These are phyloP conservation scores for Chloris gayana DNA, from an alignment of 176 grass and related monocot species.

Conservation along the genomic window DNA sequence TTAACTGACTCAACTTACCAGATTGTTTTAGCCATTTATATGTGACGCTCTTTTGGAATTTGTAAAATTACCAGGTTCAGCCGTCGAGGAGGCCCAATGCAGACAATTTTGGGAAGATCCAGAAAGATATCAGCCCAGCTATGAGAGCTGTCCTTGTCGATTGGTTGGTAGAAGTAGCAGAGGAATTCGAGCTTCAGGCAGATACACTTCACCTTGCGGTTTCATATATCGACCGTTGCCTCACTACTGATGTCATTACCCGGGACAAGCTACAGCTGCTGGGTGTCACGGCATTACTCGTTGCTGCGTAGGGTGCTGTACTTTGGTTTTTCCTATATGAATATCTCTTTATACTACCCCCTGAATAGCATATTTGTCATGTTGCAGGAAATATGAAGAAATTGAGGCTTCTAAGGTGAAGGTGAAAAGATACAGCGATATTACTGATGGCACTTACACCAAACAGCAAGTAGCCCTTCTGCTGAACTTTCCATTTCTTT, in stretches of 20 bases:
- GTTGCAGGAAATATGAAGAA: conserved; percentile 71
- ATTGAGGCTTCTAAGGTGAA: conserved; percentile 25
- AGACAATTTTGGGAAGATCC: conserved; percentile 44
- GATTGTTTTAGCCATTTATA: not conserved
- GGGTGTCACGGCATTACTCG: conserved; percentile 48
- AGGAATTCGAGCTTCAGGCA: conserved; percentile 52
- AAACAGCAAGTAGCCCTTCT: conserved; percentile 43
- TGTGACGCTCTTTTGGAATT: conserved; percentile 1
- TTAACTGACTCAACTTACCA: conserved; percentile 16
- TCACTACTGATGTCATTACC: conserved; percentile 26
- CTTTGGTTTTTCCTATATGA: conserved; percentile 3
- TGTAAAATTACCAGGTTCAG: conserved; percentile 33
- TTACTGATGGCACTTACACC: conserved; percentile 52
- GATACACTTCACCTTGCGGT: conserved; percentile 55
- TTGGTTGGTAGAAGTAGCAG: conserved; percentile 59
- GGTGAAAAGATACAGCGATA: conserved; percentile 36
- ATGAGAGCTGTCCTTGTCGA: conserved; percentile 62
- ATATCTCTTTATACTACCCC: not conserved
- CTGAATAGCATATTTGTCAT: conserved; percentile 9
- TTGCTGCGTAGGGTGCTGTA: conserved; percentile 53
- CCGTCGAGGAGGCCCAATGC: conserved; percentile 45
- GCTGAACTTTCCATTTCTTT: conserved; percentile 15
- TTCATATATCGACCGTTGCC: conserved; percentile 57
- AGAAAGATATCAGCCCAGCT: conserved; percentile 38
- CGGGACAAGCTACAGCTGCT: conserved; percentile 55